Percentiles rank a stretch among this genome's conserved stretches.
phyloP scores from a whole-genome alignment of 106 monocot genomes.

The Allium cepa region DNA sequence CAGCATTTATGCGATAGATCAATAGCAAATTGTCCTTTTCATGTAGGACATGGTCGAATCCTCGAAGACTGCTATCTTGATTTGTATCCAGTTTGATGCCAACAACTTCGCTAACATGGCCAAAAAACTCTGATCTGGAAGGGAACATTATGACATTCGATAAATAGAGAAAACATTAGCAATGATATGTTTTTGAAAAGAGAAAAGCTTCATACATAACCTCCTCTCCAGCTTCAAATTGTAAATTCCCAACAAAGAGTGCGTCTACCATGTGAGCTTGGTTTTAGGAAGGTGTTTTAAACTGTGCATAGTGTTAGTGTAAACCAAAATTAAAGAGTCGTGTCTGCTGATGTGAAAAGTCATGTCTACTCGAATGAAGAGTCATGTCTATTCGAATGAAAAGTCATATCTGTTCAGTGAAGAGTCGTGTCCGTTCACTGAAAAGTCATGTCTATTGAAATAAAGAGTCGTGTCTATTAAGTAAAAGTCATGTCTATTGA shows the following conservation, averaged over 20 bases:
- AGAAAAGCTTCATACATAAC: constrained; percentile 39
- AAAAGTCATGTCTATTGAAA: too few species aligned
- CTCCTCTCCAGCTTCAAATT: constrained; percentile 35
- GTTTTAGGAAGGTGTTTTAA: constrained; percentile 39
- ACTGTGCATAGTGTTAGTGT: constrained; percentile 39
- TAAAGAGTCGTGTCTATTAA: too few species aligned
- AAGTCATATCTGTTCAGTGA: too few species aligned
- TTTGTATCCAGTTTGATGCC: constrained; percentile 38
- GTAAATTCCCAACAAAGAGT: constrained; percentile 70
- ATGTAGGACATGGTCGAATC: constrained; percentile 64
- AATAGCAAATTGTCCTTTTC: too few species aligned
- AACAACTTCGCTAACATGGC: constrained; percentile 66
- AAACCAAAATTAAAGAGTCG: too few species aligned
- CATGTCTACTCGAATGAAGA: too few species aligned
- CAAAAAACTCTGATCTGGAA: constrained; percentile 66
- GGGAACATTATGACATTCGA: neutral
- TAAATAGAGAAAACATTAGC: neutral
- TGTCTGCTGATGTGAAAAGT: too few species aligned
- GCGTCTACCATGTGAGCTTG: constrained; percentile 39
- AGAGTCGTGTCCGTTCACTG: too few species aligned
- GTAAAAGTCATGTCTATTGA: too few species aligned
- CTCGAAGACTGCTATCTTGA: constrained; percentile 57
- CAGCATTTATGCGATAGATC: too few species aligned
- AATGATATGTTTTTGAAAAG: neutral
- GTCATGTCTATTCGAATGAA: too few species aligned